Percentiles rank a stretch among this genome's conserved stretches.
phyloP scores from a whole-genome alignment of 805 yeast species.

The Starmerella powellii region DNA sequence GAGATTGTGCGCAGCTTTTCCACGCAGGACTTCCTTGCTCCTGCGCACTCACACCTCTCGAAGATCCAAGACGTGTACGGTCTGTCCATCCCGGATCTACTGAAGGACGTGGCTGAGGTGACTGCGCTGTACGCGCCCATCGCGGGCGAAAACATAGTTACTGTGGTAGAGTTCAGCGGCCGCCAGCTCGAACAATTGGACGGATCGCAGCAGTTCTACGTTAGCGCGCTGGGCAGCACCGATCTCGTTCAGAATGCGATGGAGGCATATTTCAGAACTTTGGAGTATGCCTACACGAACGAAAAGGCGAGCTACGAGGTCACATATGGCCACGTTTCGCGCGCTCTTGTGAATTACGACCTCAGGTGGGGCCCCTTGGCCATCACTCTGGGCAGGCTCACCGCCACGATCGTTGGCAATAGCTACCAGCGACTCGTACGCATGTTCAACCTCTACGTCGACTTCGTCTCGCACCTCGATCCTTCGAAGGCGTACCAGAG shows the following conservation, averaged over 20 bases:
- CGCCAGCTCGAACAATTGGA: slow-evolving; percentile 8
- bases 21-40: background rate
- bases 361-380: background rate
- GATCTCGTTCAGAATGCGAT: slow-evolving; percentile 35
- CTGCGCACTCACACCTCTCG: background rate
- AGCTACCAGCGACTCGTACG: slow-evolving; percentile 7
- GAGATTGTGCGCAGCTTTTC: background rate
- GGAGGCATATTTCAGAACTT: slow-evolving; percentile 41
- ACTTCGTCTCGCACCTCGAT: slow-evolving; percentile 36
- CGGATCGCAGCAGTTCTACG: slow-evolving; percentile 7
- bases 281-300: slow-evolving; percentile 43
- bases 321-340: slow-evolving; percentile 37
- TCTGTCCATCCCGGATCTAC: background rate
- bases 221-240: slow-evolving; percentile 26
- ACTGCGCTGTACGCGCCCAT: slow-evolving; percentile 13
- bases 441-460: slow-evolving; percentile 29
- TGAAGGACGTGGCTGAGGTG: slow-evolving; percentile 5
- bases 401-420: slow-evolving; percentile 8
- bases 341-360: slow-evolving; percentile 3
- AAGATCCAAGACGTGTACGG: background rate
- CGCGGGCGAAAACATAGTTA: slow-evolving; percentile 5
- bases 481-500: slow-evolving; percentile 39
- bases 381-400: slow-evolving; percentile 10
- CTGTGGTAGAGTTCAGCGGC: slow-evolving; percentile 5
- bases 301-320: slow-evolving; percentile 36